Evolutionary conservation across 2,329 filamentous ascomycete species (phyloP).

Genomic region (Falciphora oryzae): DNA sequence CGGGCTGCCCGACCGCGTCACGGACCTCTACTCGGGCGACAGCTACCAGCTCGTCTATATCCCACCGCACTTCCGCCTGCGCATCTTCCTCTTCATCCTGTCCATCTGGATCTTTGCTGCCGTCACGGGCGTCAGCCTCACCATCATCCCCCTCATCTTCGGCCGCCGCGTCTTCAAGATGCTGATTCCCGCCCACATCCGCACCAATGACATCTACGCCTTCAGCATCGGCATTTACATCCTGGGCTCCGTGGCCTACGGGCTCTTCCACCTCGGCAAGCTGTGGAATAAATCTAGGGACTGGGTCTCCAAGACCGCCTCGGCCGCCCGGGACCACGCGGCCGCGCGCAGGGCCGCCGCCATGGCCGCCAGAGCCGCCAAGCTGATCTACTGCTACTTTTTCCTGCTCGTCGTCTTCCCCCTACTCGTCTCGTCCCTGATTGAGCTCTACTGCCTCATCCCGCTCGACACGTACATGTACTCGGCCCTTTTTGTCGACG

Average conservation of each 20-base stretch:
- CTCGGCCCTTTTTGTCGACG: constrained; percentile 16
- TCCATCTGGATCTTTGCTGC: constrained; percentile 93
- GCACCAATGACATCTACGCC: constrained; percentile 92
- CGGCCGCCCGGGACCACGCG: constrained; percentile 20
- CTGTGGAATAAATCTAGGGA: constrained; percentile 28
- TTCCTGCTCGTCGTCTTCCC: constrained; percentile 76
- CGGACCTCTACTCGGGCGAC: constrained; percentile 47
- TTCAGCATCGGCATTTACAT: constrained; percentile 87
- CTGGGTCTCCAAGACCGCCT: constrained; percentile 22
- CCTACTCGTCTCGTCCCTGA: constrained; percentile 67
- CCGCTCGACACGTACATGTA: constrained; percentile 77
- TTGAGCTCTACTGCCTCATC: constrained; percentile 85
- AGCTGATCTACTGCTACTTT: constrained; percentile 67
- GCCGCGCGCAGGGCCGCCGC: constrained; percentile 24
- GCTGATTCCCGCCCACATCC: constrained; percentile 64
- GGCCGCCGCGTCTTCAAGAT: constrained; percentile 72
- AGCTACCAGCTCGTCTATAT: constrained; percentile 72
- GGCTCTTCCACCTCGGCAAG: constrained; percentile 44
- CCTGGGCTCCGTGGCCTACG: constrained; percentile 63
- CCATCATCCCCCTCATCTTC: constrained; percentile 79
- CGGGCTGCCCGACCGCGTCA: constrained; percentile 27
- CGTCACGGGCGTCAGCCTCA: constrained; percentile 75
- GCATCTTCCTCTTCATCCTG: constrained; percentile 80
- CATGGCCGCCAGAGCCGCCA: constrained; percentile 27
- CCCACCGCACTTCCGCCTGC: constrained; percentile 74